Conservation (phyloP, 1,139 yeast genomes). For the Blastobotrys ciferrii region DNA sequence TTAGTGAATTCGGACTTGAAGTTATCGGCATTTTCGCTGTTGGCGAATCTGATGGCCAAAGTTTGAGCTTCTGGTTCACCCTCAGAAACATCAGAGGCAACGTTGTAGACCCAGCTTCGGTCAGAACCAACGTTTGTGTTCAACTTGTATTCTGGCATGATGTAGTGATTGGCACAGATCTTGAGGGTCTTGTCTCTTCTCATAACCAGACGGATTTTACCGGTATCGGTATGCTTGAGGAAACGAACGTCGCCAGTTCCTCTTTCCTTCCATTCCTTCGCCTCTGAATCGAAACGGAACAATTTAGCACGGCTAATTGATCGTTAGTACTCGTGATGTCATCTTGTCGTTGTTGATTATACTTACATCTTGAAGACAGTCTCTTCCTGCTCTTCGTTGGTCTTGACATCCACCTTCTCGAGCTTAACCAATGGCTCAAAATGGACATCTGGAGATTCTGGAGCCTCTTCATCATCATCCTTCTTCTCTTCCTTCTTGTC, state of each 20-base stretch:
- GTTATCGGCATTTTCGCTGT: slow-evolving; percentile 93
- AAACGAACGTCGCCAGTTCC: slow-evolving; percentile 98
- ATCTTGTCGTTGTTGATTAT: neutral
- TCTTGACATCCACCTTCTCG: slow-evolving; percentile 94
- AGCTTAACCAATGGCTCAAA: slow-evolving; percentile 94
- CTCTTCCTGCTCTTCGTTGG: slow-evolving; percentile 95
- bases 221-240: slow-evolving; percentile 78
- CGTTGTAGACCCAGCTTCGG: slow-evolving; percentile 97
- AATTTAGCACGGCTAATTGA: slow-evolving; percentile 69
- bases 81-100: slow-evolving; percentile 91
- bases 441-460: slow-evolving; percentile 91
- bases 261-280: slow-evolving; percentile 98
- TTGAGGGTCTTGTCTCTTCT: slow-evolving; percentile 98
- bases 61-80: slow-evolving; percentile 97
- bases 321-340: neutral
- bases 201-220: slow-evolving; percentile 88
- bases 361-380: slow-evolving; percentile 69
- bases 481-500: slow-evolving; percentile 22
- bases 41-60: slow-evolving; percentile 94
- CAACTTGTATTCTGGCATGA: slow-evolving; percentile 72
- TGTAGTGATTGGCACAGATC: slow-evolving; percentile 95
- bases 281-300: slow-evolving; percentile 74
- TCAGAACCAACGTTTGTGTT: slow-evolving; percentile 95
- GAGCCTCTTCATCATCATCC: slow-evolving; percentile 51
- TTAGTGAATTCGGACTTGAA: slow-evolving; percentile 89